Evolutionary conservation across 164 flowering plant species (phyloP).

Genomic region (Nelumbo lutea): DNA sequence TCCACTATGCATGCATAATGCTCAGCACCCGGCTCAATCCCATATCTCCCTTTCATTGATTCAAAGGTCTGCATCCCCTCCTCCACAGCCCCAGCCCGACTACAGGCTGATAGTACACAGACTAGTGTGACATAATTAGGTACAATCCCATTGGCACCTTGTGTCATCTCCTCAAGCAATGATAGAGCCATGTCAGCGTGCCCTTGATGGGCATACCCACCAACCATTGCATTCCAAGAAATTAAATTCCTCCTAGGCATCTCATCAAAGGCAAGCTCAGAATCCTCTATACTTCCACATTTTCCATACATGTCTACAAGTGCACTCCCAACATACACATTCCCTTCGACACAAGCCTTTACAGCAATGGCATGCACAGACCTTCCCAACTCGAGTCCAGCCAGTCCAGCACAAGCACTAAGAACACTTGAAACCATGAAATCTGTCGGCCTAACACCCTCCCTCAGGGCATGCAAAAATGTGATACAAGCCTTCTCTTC

Average conservation of each 20-base stretch:
- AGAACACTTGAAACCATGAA: constrained; percentile 73
- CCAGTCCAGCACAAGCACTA: constrained; percentile 74
- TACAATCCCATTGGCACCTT: constrained; percentile 14
- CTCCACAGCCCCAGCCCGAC: constrained; percentile 66
- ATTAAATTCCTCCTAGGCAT: constrained; percentile 59
- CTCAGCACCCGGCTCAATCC: constrained; percentile 66
- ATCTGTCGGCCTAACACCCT: constrained; percentile 50
- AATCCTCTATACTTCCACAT: constrained; percentile 69
- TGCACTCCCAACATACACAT: constrained; percentile 77
- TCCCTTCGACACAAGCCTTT: constrained; percentile 59
- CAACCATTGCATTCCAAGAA: constrained; percentile 75
- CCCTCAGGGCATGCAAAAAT: constrained; percentile 41
- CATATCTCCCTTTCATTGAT: constrained; percentile 51
- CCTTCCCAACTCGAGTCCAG: constrained; percentile 62
- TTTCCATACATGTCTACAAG: constrained; percentile 96
- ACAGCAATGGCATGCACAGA: constrained; percentile 67
- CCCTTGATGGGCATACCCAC: constrained; percentile 83
- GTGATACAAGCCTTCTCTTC: constrained; percentile 58
- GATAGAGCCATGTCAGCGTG: constrained; percentile 53
- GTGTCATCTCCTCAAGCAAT: constrained; percentile 52
- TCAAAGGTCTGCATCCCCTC: constrained; percentile 60
- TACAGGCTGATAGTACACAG: constrained; percentile 67
- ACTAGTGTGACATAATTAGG: constrained; percentile 77
- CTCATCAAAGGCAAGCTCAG: constrained; percentile 48
- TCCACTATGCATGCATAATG: constrained; percentile 94